Evolutionary conservation across 176 grass and related monocot species (phyloP), one percentile per base, ranked within the genome.

Genomic region (Carex littledalei): DNA sequence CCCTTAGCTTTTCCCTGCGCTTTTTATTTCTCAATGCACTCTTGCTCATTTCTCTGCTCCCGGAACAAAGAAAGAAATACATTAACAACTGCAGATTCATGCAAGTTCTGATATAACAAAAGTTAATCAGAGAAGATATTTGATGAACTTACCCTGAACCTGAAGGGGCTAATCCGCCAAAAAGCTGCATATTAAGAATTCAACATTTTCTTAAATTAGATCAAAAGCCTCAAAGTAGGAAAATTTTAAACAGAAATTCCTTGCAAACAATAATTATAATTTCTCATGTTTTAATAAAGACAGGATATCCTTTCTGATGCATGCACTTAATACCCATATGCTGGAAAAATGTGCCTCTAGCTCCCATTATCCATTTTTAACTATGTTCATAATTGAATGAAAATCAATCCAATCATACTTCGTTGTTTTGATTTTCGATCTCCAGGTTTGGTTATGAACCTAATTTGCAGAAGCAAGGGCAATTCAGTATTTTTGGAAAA

Each of bases 1-100:
- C 96, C 81, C 85, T 90, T 80, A 95, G 93, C 65, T 95, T 99
- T 84, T 95, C 93, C 69, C 96, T 85, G 31, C 93, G 91, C 84
- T 99, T 99, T 84, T 95, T 99, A 81, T 99, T 99, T 92, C 90
- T 92, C 88, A 94, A 87, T 73, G 96, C 96, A 89, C 61, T 99
- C 85, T 99, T 99, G 91, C 96, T 99, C 88, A 89, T 95, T 85
- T 99, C 90, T 78, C 92, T 91, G 84, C 79, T 81, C 32, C 22
- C 58, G 15, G 63, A 31, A 59, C 16, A 86, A 83, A 24, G 60
- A 24, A 61, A 60, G 1, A 6, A 52, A 35, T 10, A 4, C 22
- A 61, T 67, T 66, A 73, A 18, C 17, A 74, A 65, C 45, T 20
- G 24, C 6, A 32, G 1, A 78, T 56, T 1, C 3, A 56, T 78